phyloP scores from a whole-genome alignment of 805 yeast genomes.

The Metschnikowia peoriensis region DNA sequence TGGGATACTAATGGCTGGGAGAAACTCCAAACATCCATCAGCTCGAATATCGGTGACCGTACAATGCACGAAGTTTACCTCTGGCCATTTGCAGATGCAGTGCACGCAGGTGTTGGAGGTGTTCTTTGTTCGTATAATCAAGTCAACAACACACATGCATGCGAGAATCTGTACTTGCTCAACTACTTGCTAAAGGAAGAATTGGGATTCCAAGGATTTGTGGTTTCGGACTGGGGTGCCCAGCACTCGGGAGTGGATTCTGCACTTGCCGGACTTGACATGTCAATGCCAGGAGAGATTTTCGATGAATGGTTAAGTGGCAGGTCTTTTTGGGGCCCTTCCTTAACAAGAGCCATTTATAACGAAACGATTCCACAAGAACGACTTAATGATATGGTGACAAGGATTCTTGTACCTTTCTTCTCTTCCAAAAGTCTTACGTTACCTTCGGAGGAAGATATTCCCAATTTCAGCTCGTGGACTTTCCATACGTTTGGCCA shows the following conservation, averaged over 20 bases:
- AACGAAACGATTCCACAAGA: constrained; percentile 54
- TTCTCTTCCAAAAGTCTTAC: constrained; percentile 41
- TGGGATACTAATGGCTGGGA: constrained; percentile 51
- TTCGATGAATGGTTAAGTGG: constrained; percentile 54
- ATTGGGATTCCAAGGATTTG: constrained; percentile 65
- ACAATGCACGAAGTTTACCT: constrained; percentile 60
- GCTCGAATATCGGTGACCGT: constrained; percentile 57
- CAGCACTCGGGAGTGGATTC: constrained; percentile 57
- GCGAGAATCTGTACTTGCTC: constrained; percentile 56
- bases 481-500: constrained; percentile 55
- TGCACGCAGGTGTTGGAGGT: constrained; percentile 58
- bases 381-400: constrained; percentile 61
- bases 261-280: constrained; percentile 59
- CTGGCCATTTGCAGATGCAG: constrained; percentile 67
- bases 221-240: constrained; percentile 69
- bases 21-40: constrained; percentile 39
- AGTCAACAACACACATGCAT: constrained; percentile 55
- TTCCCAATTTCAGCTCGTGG: constrained; percentile 60
- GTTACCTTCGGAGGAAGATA: constrained; percentile 40
- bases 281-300: constrained; percentile 63
- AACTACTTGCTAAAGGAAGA: constrained; percentile 59
- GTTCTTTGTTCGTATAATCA: constrained; percentile 62
- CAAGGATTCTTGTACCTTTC: constrained; percentile 56
- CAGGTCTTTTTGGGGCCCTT: constrained; percentile 56
- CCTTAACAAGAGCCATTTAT: constrained; percentile 52